Evolutionary conservation across 2,329 filamentous ascomycete species (phyloP), one percentile per base, ranked within the genome.

Genomic region (Daldinia sp.): DNA sequence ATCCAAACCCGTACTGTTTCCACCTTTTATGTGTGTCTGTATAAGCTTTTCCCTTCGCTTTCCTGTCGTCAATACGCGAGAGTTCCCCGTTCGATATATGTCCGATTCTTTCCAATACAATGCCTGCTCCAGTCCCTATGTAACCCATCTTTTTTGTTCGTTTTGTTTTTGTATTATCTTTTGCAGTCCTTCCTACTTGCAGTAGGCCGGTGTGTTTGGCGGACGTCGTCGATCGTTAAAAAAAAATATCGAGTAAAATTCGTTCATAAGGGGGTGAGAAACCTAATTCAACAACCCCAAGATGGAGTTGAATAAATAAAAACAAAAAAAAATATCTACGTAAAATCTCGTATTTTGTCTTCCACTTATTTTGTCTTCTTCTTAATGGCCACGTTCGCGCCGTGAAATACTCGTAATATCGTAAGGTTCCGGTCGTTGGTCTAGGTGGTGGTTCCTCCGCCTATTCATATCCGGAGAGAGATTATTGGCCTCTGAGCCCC

Each of bases 381-480:
- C 48, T 44, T 41, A 46, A 12, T 13, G 39, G 7, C 57, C 57
- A 69, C 63, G 66, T 60, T 51, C 46, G 54, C 70, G 55, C 44
- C 66, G 60, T 41, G 61, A 35, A 18, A 62, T 26, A 68, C 64
- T 71, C 60, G 70, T 65, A 61, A 66, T 63, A 54, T 76, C 73
- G 67, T 74, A 73, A 12, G 65, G 50, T 6, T 74, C 72, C 18
- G 69, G 42, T 12, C 75, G 72, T 20, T 74, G 73, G 55, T 79
- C 75, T 60, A 78, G 75, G 64, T 51, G 46, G 9, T 51, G 46
- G 15, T 83, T 79, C 63, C 82, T 77, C 60, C 85, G 78, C 20
- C 85, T 81, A 68, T 76, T 85, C 55, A 81, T 77, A 61, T 88
- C 86, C 51, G 83, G 80, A 9, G 79, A 77, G 44, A 80, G 76